These are phyloP conservation scores for Syncephalastrum monosporum DNA, from an alignment of 371 early-diverging fungal genomes.

Conservation along the genomic window DNA sequence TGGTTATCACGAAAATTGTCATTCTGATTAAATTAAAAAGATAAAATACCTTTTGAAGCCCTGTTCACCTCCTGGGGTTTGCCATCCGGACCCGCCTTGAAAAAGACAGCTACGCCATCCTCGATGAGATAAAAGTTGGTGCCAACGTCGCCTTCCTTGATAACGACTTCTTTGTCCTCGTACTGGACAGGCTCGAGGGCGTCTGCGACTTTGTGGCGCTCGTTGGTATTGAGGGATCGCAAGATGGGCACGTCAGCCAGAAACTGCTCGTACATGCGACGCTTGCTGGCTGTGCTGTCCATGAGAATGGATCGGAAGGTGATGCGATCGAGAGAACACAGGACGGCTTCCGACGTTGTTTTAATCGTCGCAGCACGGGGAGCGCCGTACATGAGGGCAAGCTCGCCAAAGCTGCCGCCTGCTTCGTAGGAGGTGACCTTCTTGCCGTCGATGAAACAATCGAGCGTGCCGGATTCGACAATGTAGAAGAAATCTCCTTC, in stretches of 20 bases:
- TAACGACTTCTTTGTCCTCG: slow-evolving; percentile 66
- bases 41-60: slow-evolving; percentile 78
- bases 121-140: slow-evolving; percentile 79
- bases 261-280: slow-evolving; percentile 79
- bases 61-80: slow-evolving; percentile 74
- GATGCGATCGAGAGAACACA: slow-evolving; percentile 86
- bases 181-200: slow-evolving; percentile 72
- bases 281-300: slow-evolving; percentile 71
- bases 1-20: neutral
- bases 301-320: slow-evolving; percentile 79
- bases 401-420: slow-evolving; percentile 84
- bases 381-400: slow-evolving; percentile 90
- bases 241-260: slow-evolving; percentile 72
- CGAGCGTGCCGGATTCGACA: slow-evolving; percentile 93
- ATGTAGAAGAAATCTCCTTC: slow-evolving; percentile 98
- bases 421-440: slow-evolving; percentile 67
- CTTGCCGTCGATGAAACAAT: slow-evolving; percentile 78
- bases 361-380: slow-evolving; percentile 86
- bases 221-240: slow-evolving; percentile 62
- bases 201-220: slow-evolving; percentile 82
- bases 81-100: slow-evolving; percentile 50
- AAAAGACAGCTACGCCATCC: slow-evolving; percentile 75
- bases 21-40: slow-evolving; percentile 76
- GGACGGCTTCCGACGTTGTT: slow-evolving; percentile 62
- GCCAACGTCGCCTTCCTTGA: slow-evolving; percentile 71